Base-by-base conservation (phyloP, 495 filamentous ascomycete genomes). In the Paragyromitra xinjiangensis region DNA sequence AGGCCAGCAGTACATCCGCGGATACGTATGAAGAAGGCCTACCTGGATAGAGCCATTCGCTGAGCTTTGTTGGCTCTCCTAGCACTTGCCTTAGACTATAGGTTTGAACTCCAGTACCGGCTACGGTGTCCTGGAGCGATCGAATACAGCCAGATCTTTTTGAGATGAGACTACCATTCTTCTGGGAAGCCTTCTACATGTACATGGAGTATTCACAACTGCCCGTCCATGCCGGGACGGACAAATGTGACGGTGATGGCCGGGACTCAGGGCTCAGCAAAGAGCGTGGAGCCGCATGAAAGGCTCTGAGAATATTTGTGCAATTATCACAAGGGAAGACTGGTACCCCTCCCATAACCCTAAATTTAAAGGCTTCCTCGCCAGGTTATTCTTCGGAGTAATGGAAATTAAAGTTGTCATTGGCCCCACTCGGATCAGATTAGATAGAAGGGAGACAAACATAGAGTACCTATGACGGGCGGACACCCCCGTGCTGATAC, bases 341-440 rank as follows among this genome's bases (percentile, higher is more conserved):
- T 37, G 26, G 2, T 53, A 34, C 29, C 29, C 53, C 19, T 26
- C 7, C 14, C 16, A 14, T 48, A 14, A 11, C 19, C 19, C 22
- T 22, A 26, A 56, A 22, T 29, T 56, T 12, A 12, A 56, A 56
- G 16, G 56, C 19, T 19, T 16, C 40, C 5, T 45, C 29, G 29
- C 29, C 29, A 34, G 29, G 9, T 48, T 8, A n/a, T 29, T 59
- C 11, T 62, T 14, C 22, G 34, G 22, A 50, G 56, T 29, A 37
- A 63, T 71, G 22, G 4, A 71, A 69, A 44, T 65, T 48, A 40
- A 44, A 62, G 48, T 51, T 73, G 68, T 66, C 67, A 77, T 77
- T 76, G 67, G 39, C 68, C 68, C 68, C 19, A n/a, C 26, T 22
- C 26, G 26, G 74, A 77, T 77, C 51, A 66, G 74, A 73, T 77